A percentile compares a stretch with the other conserved stretches of the same genome.
phyloP scores from a whole-genome alignment of 2,329 filamentous ascomycete species.

The Alternaria ventricosa region DNA sequence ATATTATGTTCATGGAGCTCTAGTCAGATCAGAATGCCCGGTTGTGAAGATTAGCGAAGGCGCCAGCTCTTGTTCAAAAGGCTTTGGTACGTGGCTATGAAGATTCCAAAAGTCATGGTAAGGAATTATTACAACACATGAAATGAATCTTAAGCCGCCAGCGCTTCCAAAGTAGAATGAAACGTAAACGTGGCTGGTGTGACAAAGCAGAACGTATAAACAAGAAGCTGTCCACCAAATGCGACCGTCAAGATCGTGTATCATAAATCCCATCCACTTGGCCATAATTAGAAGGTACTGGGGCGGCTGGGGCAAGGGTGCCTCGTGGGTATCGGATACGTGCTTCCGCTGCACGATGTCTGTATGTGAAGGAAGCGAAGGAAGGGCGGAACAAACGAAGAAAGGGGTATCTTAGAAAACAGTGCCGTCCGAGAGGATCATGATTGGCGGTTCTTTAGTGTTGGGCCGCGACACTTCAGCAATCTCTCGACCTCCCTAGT shows the following conservation, averaged over 20 bases:
- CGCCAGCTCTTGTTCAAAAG: not conserved
- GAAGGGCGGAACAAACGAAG: constrained; percentile 33
- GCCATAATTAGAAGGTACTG: constrained; percentile 24
- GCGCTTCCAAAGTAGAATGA: not conserved
- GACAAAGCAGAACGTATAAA: constrained; percentile 24
- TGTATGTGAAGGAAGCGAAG: constrained; percentile 31
- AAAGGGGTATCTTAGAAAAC: constrained; percentile 74
- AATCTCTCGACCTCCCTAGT: constrained; percentile 86
- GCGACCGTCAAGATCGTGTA: constrained; percentile 37
- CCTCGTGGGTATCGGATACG: constrained; percentile 17
- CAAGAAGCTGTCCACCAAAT: constrained; percentile 25
- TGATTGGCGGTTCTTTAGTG: constrained; percentile 93
- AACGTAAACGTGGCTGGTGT: constrained; percentile 7
- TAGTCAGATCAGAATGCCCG: not conserved
- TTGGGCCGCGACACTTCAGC: constrained; percentile 95
- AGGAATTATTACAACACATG: constrained; percentile 9
- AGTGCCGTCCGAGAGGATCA: constrained; percentile 95
- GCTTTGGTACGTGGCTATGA: constrained; percentile 5
- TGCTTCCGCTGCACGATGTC: constrained; percentile 22
- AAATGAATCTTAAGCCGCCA: constrained; percentile 1
- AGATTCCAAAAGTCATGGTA: constrained; percentile 5
- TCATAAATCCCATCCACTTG: constrained; percentile 27
- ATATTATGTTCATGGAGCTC: not conserved
- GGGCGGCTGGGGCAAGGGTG: constrained; percentile 6
- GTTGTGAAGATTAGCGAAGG: not conserved